Conservation (phyloP, 257 asterid species). For the Scutellaria minor region DNA sequence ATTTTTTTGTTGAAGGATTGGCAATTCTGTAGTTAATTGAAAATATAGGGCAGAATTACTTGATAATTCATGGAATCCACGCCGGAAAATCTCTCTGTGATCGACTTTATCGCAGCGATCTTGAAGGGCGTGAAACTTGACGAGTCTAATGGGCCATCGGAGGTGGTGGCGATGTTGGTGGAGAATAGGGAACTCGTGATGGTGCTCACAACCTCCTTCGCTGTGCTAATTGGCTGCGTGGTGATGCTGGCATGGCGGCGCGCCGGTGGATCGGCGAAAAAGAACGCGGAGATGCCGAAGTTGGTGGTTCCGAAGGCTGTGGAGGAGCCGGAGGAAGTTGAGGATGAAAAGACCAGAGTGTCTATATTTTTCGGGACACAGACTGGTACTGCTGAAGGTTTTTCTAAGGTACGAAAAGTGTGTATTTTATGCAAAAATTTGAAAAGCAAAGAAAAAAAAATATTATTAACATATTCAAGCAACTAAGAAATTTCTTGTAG, state of each 20-base stretch:
- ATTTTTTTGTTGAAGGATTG: slow-evolving; percentile 10
- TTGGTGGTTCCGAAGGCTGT: slow-evolving; percentile 47
- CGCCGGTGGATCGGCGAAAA: slow-evolving; percentile 55
- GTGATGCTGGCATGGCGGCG: slow-evolving; percentile 74
- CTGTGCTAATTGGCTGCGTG: slow-evolving; percentile 78
- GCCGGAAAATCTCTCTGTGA: slow-evolving; percentile 66
- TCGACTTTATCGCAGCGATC: slow-evolving; percentile 72
- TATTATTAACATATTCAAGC: not conserved
- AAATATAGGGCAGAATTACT: slow-evolving; percentile 24
- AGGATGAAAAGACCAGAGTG: slow-evolving; percentile 76
- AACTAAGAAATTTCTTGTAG: not conserved
- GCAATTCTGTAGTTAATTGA: slow-evolving; percentile 7
- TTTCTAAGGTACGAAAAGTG: slow-evolving; percentile 70
- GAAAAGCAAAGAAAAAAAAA: not conserved
- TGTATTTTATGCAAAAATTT: not conserved
- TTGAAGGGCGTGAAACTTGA: slow-evolving; percentile 58
- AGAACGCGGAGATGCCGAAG: slow-evolving; percentile 51
- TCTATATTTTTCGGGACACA: slow-evolving; percentile 88
- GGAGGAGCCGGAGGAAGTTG: slow-evolving; percentile 70
- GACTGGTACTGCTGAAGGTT: slow-evolving; percentile 99
- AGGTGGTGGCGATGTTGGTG: slow-evolving; percentile 58
- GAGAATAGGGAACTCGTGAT: slow-evolving; percentile 69
- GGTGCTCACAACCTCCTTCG: slow-evolving; percentile 81
- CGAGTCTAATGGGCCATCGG: slow-evolving; percentile 48
- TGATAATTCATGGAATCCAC: slow-evolving; percentile 51